A percentile compares a stretch with the other conserved stretches of the same genome.
These are phyloP conservation scores for Suhomyces bokatorum DNA, from an alignment of 1,139 yeast species.

Conservation along the genomic window DNA sequence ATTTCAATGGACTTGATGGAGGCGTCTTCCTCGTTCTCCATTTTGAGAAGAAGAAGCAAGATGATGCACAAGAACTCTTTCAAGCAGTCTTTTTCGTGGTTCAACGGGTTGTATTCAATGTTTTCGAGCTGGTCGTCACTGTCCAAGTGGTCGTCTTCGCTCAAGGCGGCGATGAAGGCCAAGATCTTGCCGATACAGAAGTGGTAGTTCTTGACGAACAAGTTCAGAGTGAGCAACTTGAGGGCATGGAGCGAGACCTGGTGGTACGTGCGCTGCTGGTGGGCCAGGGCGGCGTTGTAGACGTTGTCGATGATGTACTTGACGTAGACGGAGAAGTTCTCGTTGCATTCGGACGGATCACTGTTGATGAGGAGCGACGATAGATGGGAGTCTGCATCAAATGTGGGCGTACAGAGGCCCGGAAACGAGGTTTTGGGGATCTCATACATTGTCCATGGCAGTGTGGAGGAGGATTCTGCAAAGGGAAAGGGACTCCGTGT, in stretches of 20 bases:
- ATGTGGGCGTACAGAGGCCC: slow-evolving; percentile 1
- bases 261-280: slow-evolving; percentile 27
- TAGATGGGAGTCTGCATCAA: slow-evolving; percentile 4
- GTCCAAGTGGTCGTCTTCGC: neutral
- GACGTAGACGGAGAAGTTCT: slow-evolving; percentile 37
- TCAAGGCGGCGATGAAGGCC: slow-evolving; percentile 34
- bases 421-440: slow-evolving; percentile 10
- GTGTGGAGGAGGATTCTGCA: neutral
- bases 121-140: slow-evolving; percentile 19
- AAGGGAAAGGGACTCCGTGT: too few species aligned
- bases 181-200: slow-evolving; percentile 45
- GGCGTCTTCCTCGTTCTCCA: slow-evolving; percentile 24
- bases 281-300: slow-evolving; percentile 17
- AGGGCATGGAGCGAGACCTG: slow-evolving; percentile 37
- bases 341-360: slow-evolving; percentile 44
- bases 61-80: slow-evolving; percentile 42
- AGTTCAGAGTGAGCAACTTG: slow-evolving; percentile 39
- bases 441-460: slow-evolving; percentile 6
- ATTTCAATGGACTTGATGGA: slow-evolving; percentile 16
- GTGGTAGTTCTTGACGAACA: slow-evolving; percentile 38
- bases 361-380: slow-evolving; percentile 30
- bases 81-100: slow-evolving; percentile 26
- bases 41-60: slow-evolving; percentile 36
- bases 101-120: slow-evolving; percentile 15
- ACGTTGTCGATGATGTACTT: slow-evolving; percentile 38